These are phyloP conservation scores for Pouteria campechiana DNA, from an alignment of 179 eudicot species.

Conservation along the genomic window DNA sequence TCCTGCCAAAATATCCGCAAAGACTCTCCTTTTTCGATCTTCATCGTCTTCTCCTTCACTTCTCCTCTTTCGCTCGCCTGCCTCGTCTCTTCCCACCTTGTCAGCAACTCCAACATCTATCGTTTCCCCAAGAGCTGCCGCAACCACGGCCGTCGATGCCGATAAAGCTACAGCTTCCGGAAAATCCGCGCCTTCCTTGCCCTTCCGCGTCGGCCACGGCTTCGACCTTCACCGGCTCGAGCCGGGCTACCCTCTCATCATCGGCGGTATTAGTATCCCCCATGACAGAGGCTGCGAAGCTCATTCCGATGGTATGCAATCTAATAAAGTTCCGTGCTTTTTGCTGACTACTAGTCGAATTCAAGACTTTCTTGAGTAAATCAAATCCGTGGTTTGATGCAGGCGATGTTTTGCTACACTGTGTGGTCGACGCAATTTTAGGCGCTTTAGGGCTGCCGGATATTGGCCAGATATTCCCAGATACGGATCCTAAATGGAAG, in stretches of 20 bases:
- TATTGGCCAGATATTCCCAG: conserved; percentile 92
- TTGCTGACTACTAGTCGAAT: background rate
- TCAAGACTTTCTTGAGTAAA: too few relatives aligned
- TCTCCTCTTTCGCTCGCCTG: too few relatives aligned
- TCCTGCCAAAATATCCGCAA: too few relatives aligned
- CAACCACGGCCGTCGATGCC: conserved; percentile 30
- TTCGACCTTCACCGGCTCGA: conserved; percentile 87
- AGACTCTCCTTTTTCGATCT: too few relatives aligned
- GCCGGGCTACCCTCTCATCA: conserved; percentile 91
- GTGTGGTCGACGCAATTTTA: conserved; percentile 95
- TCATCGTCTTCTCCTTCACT: too few relatives aligned
- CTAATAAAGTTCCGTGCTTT: background rate
- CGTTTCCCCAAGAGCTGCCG: too few relatives aligned
- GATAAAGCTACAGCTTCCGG: conserved; percentile 11
- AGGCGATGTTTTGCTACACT: conserved; percentile 97
- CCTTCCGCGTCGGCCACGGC: conserved; percentile 91
- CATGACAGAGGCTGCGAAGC: conserved; percentile 95
- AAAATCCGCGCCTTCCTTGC: conserved; percentile 39
- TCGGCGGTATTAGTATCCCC: conserved; percentile 79
- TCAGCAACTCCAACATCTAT: too few relatives aligned
- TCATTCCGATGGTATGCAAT: conserved; percentile 99
- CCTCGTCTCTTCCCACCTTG: too few relatives aligned
- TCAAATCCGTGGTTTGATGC: conserved; percentile 1
- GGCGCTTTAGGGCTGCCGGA: conserved; percentile 98
- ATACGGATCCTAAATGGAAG: conserved; percentile 96